These are phyloP conservation scores for Camillea tinctor DNA, from an alignment of 2,329 filamentous ascomycete genomes.

Conservation along the genomic window DNA sequence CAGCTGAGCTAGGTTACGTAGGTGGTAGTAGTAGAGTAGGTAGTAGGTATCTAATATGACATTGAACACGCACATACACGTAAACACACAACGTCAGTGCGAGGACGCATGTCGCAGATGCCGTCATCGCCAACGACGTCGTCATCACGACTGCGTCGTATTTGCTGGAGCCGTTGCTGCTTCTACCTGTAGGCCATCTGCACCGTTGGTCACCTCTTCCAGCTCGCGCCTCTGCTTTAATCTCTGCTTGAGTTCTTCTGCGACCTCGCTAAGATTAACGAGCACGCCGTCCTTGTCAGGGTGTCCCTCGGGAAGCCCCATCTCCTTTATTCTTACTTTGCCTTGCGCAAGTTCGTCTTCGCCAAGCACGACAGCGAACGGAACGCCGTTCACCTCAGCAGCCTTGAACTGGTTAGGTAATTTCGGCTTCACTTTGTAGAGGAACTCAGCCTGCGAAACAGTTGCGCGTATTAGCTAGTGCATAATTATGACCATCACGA, in stretches of 20 bases:
- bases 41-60: background rate
- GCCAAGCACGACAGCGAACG: conserved; percentile 84
- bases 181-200: conserved; percentile 40
- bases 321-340: conserved; percentile 83
- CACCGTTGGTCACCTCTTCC: conserved; percentile 42
- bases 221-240: conserved; percentile 40
- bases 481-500: background rate
- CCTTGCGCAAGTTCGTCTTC: conserved; percentile 84
- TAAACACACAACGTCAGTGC: background rate
- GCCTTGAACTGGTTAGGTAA: conserved; percentile 87
- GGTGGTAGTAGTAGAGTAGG: too few species aligned
- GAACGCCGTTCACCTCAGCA: conserved; percentile 75
- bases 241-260: conserved; percentile 56
- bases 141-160: conserved; percentile 4
- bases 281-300: conserved; percentile 86
- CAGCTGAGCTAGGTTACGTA: background rate
- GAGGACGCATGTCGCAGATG: background rate
- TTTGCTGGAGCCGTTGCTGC: conserved; percentile 13
- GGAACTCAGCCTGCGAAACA: conserved; percentile 67
- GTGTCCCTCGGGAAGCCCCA: conserved; percentile 72
- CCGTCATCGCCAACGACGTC: background rate
- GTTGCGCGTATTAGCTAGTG: conserved; percentile 23
- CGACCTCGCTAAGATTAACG: conserved; percentile 63
- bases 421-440: conserved; percentile 88
- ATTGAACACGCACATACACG: background rate